These are phyloP conservation scores for Diaporthe batatas DNA, from an alignment of 2,329 filamentous ascomycete species.

Conservation along the genomic window DNA sequence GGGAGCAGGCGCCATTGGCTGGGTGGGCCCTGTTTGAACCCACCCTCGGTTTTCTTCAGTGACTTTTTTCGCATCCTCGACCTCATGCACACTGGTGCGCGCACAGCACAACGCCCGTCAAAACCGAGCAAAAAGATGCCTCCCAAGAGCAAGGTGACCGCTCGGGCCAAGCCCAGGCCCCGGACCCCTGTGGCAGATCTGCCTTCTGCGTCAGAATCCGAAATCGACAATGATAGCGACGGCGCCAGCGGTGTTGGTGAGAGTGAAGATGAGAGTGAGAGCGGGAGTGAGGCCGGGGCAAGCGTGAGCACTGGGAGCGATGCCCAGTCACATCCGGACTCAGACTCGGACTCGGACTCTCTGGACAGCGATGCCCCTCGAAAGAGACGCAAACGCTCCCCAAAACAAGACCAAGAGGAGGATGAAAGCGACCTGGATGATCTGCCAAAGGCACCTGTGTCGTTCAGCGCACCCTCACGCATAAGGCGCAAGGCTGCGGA, in stretches of 20 bases:
- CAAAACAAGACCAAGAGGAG: constrained; percentile 46
- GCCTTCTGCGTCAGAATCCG: constrained; percentile 22
- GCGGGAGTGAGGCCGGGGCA: constrained; percentile 45
- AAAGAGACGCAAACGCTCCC: constrained; percentile 58
- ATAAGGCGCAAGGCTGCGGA: constrained; percentile 57
- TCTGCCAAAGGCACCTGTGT: constrained; percentile 47
- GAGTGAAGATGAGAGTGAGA: constrained; percentile 43
- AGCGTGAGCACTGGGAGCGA: constrained; percentile 36
- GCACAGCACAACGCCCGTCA: background rate
- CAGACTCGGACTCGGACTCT: constrained; percentile 67
- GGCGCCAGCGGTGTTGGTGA: constrained; percentile 16
- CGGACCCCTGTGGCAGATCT: constrained; percentile 10
- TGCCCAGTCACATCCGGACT: constrained; percentile 58
- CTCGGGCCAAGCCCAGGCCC: constrained; percentile 5
- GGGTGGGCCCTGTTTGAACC: background rate
- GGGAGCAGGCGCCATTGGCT: constrained; percentile 28
- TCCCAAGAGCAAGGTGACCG: constrained; percentile 31
- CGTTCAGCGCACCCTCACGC: constrained; percentile 65
- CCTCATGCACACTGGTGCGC: constrained; percentile 2
- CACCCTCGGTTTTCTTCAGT: constrained; percentile 24
- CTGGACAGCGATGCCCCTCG: constrained; percentile 56
- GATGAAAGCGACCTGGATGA: constrained; percentile 51
- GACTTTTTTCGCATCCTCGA: constrained; percentile 27
- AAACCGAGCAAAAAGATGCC: constrained; percentile 33
- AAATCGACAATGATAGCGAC: constrained; percentile 4